Evolutionary conservation across 176 grass and related monocot species (phyloP).

Genomic region (Tuctoria greenei): DNA sequence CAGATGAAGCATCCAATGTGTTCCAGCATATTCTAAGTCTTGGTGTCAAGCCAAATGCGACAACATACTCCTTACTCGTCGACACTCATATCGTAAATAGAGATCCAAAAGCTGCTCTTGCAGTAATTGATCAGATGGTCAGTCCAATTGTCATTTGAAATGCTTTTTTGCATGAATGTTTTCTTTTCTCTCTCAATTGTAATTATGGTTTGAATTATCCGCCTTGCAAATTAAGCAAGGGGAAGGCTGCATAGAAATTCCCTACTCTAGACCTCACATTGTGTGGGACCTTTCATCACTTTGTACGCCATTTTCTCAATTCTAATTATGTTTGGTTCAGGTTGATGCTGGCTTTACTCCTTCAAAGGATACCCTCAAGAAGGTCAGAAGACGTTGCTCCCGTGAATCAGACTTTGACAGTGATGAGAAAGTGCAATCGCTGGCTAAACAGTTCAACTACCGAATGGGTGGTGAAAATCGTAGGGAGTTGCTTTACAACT

Average conservation of each 20-base stretch:
- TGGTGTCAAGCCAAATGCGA: constrained; percentile 80
- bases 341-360: constrained; percentile 74
- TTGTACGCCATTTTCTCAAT: too few species aligned
- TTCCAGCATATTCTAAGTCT: constrained; percentile 78
- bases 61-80: constrained; percentile 75
- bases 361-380: constrained; percentile 78
- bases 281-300: too few species aligned
- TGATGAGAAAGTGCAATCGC: constrained; percentile 63
- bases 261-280: too few species aligned
- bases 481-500: constrained; percentile 73
- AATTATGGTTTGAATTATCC: too few species aligned
- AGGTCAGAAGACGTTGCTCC: constrained; percentile 77
- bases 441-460: constrained; percentile 59
- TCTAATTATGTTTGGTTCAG: constrained; percentile 47
- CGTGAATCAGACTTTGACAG: constrained; percentile 78
- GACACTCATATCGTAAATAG: constrained; percentile 75
- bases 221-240: too few species aligned
- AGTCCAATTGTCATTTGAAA: constrained; percentile 28
- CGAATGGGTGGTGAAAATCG: constrained; percentile 72
- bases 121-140: constrained; percentile 70
- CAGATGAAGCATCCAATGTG: constrained; percentile 73
- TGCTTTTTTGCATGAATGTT: constrained; percentile 10
- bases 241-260: too few species aligned
- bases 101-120: constrained; percentile 71
- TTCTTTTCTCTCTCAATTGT: not conserved